phyloP scores from a whole-genome alignment of 73 alveolate species.

The Breviolum minutum region DNA sequence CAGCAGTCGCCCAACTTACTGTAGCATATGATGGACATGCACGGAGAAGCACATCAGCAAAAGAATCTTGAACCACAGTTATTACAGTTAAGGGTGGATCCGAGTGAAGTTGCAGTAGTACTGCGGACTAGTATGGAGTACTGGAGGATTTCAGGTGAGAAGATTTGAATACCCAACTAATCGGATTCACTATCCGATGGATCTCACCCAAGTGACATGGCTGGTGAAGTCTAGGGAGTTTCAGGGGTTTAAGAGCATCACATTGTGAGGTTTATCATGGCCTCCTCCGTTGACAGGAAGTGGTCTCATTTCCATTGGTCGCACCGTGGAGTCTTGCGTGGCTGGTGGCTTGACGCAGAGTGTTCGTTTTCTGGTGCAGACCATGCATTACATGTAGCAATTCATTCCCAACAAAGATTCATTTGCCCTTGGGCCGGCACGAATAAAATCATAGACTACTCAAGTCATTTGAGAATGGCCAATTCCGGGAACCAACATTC shows the following conservation, averaged over 20 bases:
- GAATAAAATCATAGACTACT: not conserved
- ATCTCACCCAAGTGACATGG: too few species aligned
- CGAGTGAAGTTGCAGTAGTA: not conserved
- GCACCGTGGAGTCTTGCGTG: slow-evolving; percentile 72
- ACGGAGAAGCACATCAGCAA: too few species aligned
- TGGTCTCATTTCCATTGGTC: slow-evolving; percentile 71
- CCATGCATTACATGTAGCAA: too few species aligned
- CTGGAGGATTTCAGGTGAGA: too few species aligned
- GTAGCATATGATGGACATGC: not conserved
- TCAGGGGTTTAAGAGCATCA: not conserved
- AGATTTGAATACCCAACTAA: too few species aligned
- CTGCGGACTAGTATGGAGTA: too few species aligned
- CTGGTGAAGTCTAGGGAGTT: too few species aligned
- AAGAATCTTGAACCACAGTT: too few species aligned
- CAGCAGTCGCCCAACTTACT: not conserved
- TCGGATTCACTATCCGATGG: too few species aligned
- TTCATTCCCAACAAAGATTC: too few species aligned
- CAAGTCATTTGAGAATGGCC: not conserved
- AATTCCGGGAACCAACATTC: not conserved
- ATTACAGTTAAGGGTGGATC: not conserved
- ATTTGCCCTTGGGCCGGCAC: not conserved
- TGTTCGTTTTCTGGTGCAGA: not conserved
- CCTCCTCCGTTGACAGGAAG: not conserved
- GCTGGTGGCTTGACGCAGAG: slow-evolving; percentile 39
- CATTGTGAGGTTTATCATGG: not conserved